Conservation (phyloP, 345 rosid species). For the Combretum micranthum region DNA sequence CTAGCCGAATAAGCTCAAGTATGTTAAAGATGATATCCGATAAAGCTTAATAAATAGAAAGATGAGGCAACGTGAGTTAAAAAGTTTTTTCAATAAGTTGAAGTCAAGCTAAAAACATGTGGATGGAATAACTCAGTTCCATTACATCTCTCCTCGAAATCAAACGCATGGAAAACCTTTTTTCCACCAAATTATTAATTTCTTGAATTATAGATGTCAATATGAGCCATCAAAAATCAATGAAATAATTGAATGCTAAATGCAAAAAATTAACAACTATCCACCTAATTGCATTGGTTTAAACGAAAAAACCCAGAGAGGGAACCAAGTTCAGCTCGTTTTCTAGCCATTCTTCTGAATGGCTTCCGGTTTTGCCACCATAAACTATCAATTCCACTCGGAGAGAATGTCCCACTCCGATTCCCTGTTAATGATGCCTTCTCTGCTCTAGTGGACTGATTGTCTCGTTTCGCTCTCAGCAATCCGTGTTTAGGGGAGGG, state of each 20-base stretch:
- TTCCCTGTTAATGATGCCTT: constrained; percentile 10
- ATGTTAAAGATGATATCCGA: too few species aligned
- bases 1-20: too few species aligned
- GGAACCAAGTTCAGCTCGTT: constrained; percentile 35
- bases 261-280: neutral
- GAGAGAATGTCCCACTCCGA: constrained; percentile 2
- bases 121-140: too few species aligned
- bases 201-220: neutral
- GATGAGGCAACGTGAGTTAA: too few species aligned
- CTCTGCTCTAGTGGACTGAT: constrained; percentile 7
- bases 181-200: neutral
- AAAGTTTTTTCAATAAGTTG: too few species aligned
- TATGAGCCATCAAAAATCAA: constrained; percentile 24
- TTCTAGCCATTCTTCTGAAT: constrained; percentile 47
- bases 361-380: constrained; percentile 76
- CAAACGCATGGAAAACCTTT: neutral
- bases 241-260: constrained; percentile 39
- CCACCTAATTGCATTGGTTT: constrained; percentile 10
- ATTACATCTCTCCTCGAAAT: too few species aligned
- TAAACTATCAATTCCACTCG: constrained; percentile 28
- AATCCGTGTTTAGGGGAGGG: constrained; percentile 35
- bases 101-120: too few species aligned
- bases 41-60: too few species aligned
- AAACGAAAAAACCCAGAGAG: constrained; percentile 43
- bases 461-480: constrained; percentile 11